Evolutionary conservation across 1,284 basidiomycete species (phyloP).

Genomic region (Leccinum subrobustum): DNA sequence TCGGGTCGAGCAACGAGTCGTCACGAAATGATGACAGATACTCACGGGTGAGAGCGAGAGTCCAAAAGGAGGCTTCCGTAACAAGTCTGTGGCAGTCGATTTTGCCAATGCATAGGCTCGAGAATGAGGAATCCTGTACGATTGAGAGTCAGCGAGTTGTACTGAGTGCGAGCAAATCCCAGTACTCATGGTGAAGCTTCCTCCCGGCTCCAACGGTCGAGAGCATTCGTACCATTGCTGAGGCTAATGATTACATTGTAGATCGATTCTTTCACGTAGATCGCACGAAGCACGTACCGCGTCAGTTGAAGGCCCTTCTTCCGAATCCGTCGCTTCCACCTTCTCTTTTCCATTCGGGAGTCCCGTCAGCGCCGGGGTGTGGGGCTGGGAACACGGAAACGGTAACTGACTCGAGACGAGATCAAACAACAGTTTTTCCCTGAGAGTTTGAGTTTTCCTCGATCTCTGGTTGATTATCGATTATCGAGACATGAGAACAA

Average conservation of each 20-base stretch:
- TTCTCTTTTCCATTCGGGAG: background rate
- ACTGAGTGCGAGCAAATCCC: conserved; percentile 7
- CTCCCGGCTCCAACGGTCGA: conserved; percentile 64
- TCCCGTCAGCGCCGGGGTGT: background rate
- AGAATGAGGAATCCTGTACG: conserved; percentile 56
- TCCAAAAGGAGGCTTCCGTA: conserved; percentile 56
- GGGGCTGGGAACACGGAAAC: no score
- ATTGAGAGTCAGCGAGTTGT: conserved; percentile 1
- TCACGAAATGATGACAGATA: background rate
- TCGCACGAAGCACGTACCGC: conserved; percentile 41
- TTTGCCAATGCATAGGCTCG: conserved; percentile 69
- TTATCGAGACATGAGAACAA: conserved; percentile 4
- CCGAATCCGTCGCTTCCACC: conserved; percentile 22
- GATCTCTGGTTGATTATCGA: conserved; percentile 45
- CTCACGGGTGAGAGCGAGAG: conserved; percentile 54
- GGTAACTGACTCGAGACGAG: no score
- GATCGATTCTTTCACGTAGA: background rate
- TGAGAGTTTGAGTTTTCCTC: no score
- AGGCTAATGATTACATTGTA: conserved; percentile 39
- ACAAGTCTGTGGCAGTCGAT: conserved; percentile 76
- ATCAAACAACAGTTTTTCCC: no score
- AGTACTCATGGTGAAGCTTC: conserved; percentile 75
- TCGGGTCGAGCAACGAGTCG: background rate
- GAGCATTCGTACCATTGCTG: conserved; percentile 50
- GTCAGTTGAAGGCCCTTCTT: conserved; percentile 71